Evolutionary conservation across 345 rosid species (phyloP).

Genomic region (Excoecaria cochinchinensis): DNA sequence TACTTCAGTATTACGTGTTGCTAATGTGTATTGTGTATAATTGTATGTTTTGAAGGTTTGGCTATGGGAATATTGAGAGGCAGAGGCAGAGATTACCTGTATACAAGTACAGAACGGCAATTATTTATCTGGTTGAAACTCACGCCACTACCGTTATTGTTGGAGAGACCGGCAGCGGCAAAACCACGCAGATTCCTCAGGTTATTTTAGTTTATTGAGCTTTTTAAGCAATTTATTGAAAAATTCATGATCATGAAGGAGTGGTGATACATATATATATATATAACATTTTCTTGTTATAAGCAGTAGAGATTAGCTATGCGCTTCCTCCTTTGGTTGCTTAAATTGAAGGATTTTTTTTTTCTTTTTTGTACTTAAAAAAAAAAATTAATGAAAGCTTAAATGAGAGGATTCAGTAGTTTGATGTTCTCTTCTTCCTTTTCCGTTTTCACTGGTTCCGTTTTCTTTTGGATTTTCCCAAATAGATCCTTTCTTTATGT

Average conservation of each 20-base stretch:
- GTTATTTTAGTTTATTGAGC: conserved; percentile 27
- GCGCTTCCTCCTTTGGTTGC: neutral
- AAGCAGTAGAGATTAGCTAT: neutral
- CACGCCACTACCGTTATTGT: conserved; percentile 90
- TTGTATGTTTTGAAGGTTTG: conserved; percentile 41
- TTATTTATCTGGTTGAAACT: conserved; percentile 82
- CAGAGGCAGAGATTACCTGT: conserved; percentile 92
- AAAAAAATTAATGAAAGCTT: too few relatives aligned
- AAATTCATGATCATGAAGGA: neutral
- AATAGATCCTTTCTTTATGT: neutral
- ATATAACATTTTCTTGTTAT: neutral
- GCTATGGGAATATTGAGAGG: conserved; percentile 68
- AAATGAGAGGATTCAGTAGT: too few relatives aligned
- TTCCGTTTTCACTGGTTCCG: neutral
- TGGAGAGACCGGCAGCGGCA: conserved; percentile 99
- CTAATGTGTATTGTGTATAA: neutral
- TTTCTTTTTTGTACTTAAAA: too few relatives aligned
- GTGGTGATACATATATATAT: neutral
- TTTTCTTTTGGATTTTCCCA: neutral
- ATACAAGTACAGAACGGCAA: conserved; percentile 70
- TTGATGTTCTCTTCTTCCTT: neutral
- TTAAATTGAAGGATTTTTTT: neutral
- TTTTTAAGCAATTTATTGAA: neutral
- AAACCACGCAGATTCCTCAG: conserved; percentile 98
- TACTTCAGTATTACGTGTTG: neutral